Base-by-base conservation (phyloP, 352 stramenopile genomes). In the Phytophthora palmivora region DNA sequence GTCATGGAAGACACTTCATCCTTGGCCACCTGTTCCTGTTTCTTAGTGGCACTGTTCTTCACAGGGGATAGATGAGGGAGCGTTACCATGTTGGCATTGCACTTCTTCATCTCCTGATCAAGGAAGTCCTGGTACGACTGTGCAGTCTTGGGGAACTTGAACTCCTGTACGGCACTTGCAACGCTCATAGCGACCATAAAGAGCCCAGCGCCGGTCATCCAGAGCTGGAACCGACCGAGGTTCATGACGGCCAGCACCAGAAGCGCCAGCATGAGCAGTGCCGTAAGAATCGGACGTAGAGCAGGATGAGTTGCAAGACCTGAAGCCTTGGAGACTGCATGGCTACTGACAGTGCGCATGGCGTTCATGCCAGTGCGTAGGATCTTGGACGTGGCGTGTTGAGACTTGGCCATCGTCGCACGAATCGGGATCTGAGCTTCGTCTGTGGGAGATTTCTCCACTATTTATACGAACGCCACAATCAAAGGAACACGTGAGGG, bases 131-230 rank as follows among this genome's bases (percentile, higher is more conserved):
- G 76, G 59, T 80, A 82, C 48, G 72, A 79, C 51, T 80, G 58
- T 22, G 63, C 59, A 1, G 52, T 66, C 57, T 82, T 70, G 43
- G 67, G 56, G 26, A 72, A 34, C 44, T 73, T 74, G 58, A 91
- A 81, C 67, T 89, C 82, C 61, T 90, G 80, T 38, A 88, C 72
- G 21, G 81, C 79, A 50, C 67, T 88, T 12, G 70, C 69, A 15
- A 91, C 70, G 60, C 79, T 91, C 51, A 88, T 65, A 11, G 72
- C 68, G 14, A 91, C 60, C 78, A 91, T 87, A 32, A 82, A 45
- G 15, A 91, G 69, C 12, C 82, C 82, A 6, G 74, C 79, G 26
- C 63, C 63, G 3, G 74, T 89, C 82, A 91, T 87, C 79, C 78
- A 91, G 30, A 89, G 70, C 64, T 88, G 78, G 51, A 87, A 80